Percentiles rank a stretch among this genome's conserved stretches.
phyloP scores from a whole-genome alignment of 2,329 filamentous ascomycete genomes.

The Didymella lethalis region DNA sequence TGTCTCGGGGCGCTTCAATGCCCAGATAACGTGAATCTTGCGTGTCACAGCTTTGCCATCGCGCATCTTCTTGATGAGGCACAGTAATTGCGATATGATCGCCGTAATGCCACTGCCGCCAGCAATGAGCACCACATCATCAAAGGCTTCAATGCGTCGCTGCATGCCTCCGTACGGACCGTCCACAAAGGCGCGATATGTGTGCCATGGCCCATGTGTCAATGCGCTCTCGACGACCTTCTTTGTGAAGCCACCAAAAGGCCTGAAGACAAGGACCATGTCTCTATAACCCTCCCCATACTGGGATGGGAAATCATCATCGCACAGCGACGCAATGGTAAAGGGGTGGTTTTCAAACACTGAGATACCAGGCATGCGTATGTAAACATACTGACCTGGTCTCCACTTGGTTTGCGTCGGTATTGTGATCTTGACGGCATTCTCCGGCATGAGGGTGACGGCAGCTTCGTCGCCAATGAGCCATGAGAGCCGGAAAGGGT shows the following conservation, averaged over 20 bases:
- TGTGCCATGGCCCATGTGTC: slow-evolving; percentile 87
- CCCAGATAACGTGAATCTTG: slow-evolving; percentile 92
- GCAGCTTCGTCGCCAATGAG: slow-evolving; percentile 91
- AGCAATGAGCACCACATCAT: slow-evolving; percentile 90
- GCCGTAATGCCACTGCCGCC: slow-evolving; percentile 95
- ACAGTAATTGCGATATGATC: slow-evolving; percentile 86
- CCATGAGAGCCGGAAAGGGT: slow-evolving; percentile 79
- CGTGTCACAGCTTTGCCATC: slow-evolving; percentile 93
- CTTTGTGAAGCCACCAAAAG: slow-evolving; percentile 88
- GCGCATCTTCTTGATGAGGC: slow-evolving; percentile 95
- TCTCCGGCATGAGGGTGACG: slow-evolving; percentile 87
- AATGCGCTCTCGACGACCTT: slow-evolving; percentile 84
- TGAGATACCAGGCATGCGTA: slow-evolving; percentile 92
- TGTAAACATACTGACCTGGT: slow-evolving; percentile 92
- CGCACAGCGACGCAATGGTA: slow-evolving; percentile 91
- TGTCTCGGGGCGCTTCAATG: slow-evolving; percentile 86
- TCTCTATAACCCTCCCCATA: slow-evolving; percentile 90
- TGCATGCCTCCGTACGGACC: slow-evolving; percentile 96
- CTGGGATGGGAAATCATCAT: slow-evolving; percentile 89
- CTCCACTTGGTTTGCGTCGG: slow-evolving; percentile 93
- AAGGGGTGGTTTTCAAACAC: slow-evolving; percentile 94
- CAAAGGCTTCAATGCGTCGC: slow-evolving; percentile 86
- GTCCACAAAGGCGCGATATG: slow-evolving; percentile 90
- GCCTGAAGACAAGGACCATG: slow-evolving; percentile 89
- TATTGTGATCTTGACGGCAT: slow-evolving; percentile 94